phyloP scores from a whole-genome alignment of 306 rosid genomes.

The Leucaena leucocephala region DNA sequence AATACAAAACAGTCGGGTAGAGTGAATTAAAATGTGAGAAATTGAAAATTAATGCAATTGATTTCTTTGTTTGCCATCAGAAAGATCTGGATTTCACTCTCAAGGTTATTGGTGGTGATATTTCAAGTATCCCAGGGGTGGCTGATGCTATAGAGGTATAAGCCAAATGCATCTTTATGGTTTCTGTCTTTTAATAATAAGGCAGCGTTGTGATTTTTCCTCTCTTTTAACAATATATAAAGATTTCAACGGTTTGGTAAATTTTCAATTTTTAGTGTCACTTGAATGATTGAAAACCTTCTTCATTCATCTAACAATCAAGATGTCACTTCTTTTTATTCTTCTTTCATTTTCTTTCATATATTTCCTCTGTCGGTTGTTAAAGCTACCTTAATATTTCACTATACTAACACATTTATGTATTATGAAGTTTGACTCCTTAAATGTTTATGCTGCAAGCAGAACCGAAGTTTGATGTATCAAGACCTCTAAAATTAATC shows the following conservation, averaged over 20 bases:
- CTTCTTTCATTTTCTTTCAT: not conserved
- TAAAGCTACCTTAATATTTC: slow-evolving; percentile 2
- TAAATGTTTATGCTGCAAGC: not conserved
- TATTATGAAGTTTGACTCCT: not conserved
- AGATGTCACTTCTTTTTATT: not conserved
- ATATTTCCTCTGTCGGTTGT: slow-evolving; percentile 12
- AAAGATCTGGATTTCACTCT: slow-evolving; percentile 87
- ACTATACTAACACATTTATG: not conserved
- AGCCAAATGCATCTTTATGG: slow-evolving; percentile 18
- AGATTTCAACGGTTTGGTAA: not conserved
- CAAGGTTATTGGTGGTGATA: slow-evolving; percentile 75
- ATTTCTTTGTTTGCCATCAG: slow-evolving; percentile 49
- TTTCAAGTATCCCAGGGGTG: slow-evolving; percentile 78
- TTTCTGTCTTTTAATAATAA: not conserved
- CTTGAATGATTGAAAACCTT: slow-evolving; percentile 4
- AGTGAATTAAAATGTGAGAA: slow-evolving; percentile 16
- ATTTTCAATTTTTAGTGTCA: no score
- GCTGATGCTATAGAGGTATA: slow-evolving; percentile 85
- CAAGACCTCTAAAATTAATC: not conserved
- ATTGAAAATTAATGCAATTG: slow-evolving; percentile 5
- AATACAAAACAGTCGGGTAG: not conserved
- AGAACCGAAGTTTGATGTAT: not conserved
- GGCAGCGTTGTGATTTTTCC: not conserved
- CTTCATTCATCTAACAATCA: not conserved
- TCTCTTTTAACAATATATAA: not conserved